Base-by-base conservation (phyloP, 2,329 filamentous ascomycete species). In the Colletotrichum incanum region DNA sequence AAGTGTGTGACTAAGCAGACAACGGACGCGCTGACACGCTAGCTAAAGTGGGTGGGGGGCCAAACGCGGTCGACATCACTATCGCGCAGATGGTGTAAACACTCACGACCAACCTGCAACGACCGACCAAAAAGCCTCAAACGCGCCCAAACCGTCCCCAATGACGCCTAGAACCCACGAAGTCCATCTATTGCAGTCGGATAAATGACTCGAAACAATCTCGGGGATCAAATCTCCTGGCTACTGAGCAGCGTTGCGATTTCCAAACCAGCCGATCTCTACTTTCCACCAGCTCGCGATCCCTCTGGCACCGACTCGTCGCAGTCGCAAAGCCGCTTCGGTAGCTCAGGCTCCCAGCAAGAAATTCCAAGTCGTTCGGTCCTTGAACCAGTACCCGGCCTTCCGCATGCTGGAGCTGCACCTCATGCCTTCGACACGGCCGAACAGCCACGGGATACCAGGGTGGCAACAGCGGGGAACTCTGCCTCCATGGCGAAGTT, bases 131-230 rank as follows among this genome's bases (percentile, higher is more conserved):
- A 69, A 54, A 69, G 59, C 59, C 52, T 70, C 52, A 50, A 43
- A 34, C 23, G 23, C 52, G 26, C 65, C 31, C 31, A 47, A 52
- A 41, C 28, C 61, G 54, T 67, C 28, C 43, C 62, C 66, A 39
- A 74, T 74, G 73, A 73, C 47, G 73, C 41, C 39, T 34, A 49
- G 55, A 16, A 65, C 2, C 45, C 56, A 52, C 55, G 59, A 54
- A 34, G 65, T 60, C 31, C 9, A 71, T 34, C 47, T 37, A 37
- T 31, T 47, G 54, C 58, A 72, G 76, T 80, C 81, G 84, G 78
- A 84, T 87, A 86, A 83, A 91, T 91, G 89, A 91, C 89, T 83
- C 87, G 86, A 79, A 90, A 90, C 82, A 91, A 91, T 78, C 84
- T 91, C 72, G 79, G 81, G 76, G 85, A 88, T 78, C 87, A 91